phyloP scores from a whole-genome alignment of 257 asterid species.

The Leptodermis oblonga region DNA sequence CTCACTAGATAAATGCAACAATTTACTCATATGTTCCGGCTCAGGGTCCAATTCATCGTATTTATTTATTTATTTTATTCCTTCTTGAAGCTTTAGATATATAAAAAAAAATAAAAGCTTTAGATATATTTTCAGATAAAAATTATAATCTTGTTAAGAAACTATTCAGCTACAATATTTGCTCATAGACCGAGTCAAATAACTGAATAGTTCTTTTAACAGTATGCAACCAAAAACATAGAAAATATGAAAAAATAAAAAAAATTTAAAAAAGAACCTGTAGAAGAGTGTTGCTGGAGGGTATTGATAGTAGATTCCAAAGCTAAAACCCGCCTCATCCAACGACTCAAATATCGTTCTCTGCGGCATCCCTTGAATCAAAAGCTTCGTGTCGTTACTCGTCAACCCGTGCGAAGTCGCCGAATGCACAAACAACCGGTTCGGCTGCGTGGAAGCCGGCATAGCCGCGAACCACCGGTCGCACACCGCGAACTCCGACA shows the following conservation, averaged over 20 bases:
- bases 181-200: no score
- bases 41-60: no score
- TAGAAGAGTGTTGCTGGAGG: conserved; percentile 67
- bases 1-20: no score
- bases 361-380: conserved; percentile 62
- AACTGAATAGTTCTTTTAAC: no score
- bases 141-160: no score
- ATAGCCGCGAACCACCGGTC: conserved; percentile 73
- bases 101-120: no score
- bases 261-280: conserved; percentile 23
- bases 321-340: conserved; percentile 46
- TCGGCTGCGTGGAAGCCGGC: conserved; percentile 81
- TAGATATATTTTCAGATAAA: no score
- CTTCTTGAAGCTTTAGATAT: no score
- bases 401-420: conserved; percentile 65
- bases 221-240: no score
- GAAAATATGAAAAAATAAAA: background rate
- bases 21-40: no score
- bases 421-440: conserved; percentile 60
- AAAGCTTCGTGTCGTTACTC: conserved; percentile 26
- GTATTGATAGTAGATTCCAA: conserved; percentile 63
- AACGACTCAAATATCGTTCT: conserved; percentile 68
- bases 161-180: no score
- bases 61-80: no score
- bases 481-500: conserved; percentile 61